These are phyloP conservation scores for Neurospora sp. DNA, from an alignment of 495 filamentous ascomycete species.

Conservation along the genomic window DNA sequence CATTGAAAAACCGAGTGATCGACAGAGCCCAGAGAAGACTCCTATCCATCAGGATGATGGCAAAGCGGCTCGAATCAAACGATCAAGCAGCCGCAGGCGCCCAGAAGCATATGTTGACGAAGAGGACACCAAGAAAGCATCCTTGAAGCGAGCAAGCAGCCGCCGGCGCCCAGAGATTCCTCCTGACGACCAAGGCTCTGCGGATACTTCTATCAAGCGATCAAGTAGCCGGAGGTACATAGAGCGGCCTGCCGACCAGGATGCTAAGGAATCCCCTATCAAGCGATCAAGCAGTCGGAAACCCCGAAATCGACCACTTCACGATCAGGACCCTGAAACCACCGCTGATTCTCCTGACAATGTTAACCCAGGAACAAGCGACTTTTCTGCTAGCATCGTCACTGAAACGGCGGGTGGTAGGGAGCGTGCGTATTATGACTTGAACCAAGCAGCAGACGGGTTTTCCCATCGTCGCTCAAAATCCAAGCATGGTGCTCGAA, in stretches of 20 bases:
- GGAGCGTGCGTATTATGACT: conserved; percentile 31
- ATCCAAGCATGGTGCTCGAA: conserved; percentile 7
- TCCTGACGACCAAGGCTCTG: neutral
- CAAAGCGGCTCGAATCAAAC: neutral
- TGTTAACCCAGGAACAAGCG: conserved; percentile 4
- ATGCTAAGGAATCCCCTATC: neutral
- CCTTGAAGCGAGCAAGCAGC: neutral
- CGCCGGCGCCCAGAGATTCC: neutral
- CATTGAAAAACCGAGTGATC: conserved; percentile 12
- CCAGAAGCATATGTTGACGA: neutral
- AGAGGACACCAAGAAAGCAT: neutral
- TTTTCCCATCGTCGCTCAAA: conserved; percentile 8
- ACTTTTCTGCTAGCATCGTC: conserved; percentile 25
- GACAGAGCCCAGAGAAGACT: conserved; percentile 14
- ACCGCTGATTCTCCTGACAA: conserved; percentile 3
- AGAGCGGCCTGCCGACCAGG: neutral
- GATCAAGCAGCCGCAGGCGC: conserved; percentile 2
- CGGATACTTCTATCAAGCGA: neutral
- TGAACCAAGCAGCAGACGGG: conserved; percentile 4
- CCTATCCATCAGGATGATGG: conserved; percentile 12
- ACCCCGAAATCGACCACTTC: neutral
- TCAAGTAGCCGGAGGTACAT: neutral
- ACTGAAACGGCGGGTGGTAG: conserved; percentile 26
- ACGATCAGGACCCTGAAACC: neutral
- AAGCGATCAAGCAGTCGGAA: neutral